A percentile compares a stretch with the other conserved stretches of the same genome.
These are phyloP conservation scores for Sutorius eximius DNA, from an alignment of 1,284 basidiomycete species.

Conservation along the genomic window DNA sequence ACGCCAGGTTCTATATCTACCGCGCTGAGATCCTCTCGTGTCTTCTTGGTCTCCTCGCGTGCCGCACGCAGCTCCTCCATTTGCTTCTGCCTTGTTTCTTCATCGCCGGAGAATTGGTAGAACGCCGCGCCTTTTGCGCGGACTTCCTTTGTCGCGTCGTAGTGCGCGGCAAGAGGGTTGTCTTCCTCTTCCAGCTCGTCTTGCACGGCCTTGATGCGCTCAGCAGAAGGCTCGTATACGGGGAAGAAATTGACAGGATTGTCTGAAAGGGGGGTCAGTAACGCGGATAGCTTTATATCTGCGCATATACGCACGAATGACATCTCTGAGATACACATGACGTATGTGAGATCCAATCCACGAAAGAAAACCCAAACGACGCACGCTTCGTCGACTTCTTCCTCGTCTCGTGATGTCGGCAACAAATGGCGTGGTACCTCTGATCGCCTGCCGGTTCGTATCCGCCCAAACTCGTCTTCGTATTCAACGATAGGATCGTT, in stretches of 20 bases:
- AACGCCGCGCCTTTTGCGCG: slow-evolving; percentile 88
- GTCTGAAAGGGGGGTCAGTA: slow-evolving; percentile 42
- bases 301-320: slow-evolving; percentile 51
- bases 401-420: slow-evolving; percentile 36
- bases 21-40: slow-evolving; percentile 59
- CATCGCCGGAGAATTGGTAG: slow-evolving; percentile 86
- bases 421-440: slow-evolving; percentile 73
- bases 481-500: slow-evolving; percentile 83
- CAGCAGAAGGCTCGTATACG: slow-evolving; percentile 80
- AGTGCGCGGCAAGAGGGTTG: slow-evolving; percentile 74
- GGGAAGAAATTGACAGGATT: slow-evolving; percentile 83
- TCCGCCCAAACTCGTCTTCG: slow-evolving; percentile 82
- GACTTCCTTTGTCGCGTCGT: slow-evolving; percentile 79
- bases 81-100: slow-evolving; percentile 69
- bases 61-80: slow-evolving; percentile 74
- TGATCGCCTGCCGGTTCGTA: slow-evolving; percentile 65
- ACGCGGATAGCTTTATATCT: neutral
- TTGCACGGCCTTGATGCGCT: slow-evolving; percentile 74
- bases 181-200: slow-evolving; percentile 73
- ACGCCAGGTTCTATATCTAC: slow-evolving; percentile 58
- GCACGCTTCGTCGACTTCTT: slow-evolving; percentile 53
- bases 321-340: slow-evolving; percentile 45
- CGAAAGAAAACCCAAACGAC: slow-evolving; percentile 26
- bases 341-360: slow-evolving; percentile 11
- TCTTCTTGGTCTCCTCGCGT: slow-evolving; percentile 71